Conservation (phyloP, 345 rosid genomes). For the Salix exigua region DNA sequence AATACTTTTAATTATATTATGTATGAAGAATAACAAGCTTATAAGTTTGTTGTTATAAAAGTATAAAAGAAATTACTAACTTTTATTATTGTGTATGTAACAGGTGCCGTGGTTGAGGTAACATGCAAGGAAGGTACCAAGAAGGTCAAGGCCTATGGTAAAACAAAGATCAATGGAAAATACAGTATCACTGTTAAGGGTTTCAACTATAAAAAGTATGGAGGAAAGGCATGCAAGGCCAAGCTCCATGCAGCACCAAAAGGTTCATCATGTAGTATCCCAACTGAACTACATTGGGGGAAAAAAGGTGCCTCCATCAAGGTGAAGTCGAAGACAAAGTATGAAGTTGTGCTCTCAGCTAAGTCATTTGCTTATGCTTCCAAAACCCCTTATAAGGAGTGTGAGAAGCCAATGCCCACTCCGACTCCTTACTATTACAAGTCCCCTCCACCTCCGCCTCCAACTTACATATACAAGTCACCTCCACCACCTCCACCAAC, state of each 20-base stretch:
- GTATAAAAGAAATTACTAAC: neutral
- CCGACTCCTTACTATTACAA: slow-evolving; percentile 27
- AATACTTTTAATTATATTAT: too few species aligned
- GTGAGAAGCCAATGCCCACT: slow-evolving; percentile 14
- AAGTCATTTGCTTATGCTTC: slow-evolving; percentile 38
- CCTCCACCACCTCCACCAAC: slow-evolving; percentile 25
- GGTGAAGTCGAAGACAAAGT: slow-evolving; percentile 23
- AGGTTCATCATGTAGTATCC: slow-evolving; percentile 24
- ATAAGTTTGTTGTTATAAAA: neutral
- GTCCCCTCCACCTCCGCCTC: slow-evolving; percentile 20
- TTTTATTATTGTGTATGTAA: neutral
- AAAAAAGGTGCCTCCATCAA: slow-evolving; percentile 17
- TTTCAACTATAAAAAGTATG: slow-evolving; percentile 23
- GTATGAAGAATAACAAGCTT: too few species aligned
- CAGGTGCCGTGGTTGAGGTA: slow-evolving; percentile 31
- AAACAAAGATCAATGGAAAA: slow-evolving; percentile 27
- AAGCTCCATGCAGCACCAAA: slow-evolving; percentile 29
- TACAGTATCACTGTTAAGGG: slow-evolving; percentile 23
- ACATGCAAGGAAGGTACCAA: slow-evolving; percentile 24
- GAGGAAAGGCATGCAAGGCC: slow-evolving; percentile 31
- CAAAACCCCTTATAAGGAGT: slow-evolving; percentile 20
- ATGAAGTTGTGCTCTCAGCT: slow-evolving; percentile 20
- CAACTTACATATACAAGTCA: neutral
- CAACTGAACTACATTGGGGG: slow-evolving; percentile 20
- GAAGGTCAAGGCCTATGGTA: slow-evolving; percentile 29